Evolutionary conservation across 768 basidiomycete species (phyloP).

Genomic region (Trametes villosa): DNA sequence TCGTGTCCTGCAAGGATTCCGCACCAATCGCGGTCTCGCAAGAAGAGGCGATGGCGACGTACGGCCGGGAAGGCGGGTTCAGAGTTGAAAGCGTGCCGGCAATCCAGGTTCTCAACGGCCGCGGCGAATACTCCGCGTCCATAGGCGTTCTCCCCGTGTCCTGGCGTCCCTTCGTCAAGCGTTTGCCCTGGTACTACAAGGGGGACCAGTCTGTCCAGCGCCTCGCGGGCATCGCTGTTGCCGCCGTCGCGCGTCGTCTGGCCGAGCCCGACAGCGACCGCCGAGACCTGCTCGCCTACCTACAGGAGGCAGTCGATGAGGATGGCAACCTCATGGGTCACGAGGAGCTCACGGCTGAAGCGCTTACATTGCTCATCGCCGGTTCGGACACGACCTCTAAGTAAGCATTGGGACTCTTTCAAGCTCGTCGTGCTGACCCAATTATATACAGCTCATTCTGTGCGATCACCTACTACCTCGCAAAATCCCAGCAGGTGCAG

Average conservation of each 20-base stretch:
- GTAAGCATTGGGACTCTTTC: constrained; percentile 44
- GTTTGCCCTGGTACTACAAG: constrained; percentile 73
- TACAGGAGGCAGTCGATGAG: constrained; percentile 78
- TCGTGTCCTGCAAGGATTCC: constrained; percentile 70
- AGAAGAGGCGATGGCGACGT: constrained; percentile 58
- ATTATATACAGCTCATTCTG: constrained; percentile 70
- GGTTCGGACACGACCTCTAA: constrained; percentile 95
- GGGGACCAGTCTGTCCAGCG: constrained; percentile 69
- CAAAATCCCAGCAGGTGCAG: constrained; percentile 65
- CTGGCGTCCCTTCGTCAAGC: constrained; percentile 67
- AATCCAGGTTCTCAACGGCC: constrained; percentile 82
- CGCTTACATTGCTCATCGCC: constrained; percentile 87
- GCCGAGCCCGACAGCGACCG: constrained; percentile 65
- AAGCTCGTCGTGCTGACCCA: neutral
- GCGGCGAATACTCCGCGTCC: constrained; percentile 85
- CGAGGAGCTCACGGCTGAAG: constrained; percentile 88
- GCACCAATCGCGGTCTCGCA: constrained; percentile 69
- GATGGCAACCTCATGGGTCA: constrained; percentile 81
- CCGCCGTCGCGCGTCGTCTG: constrained; percentile 66
- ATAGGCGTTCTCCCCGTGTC: constrained; percentile 77
- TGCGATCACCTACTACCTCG: constrained; percentile 86
- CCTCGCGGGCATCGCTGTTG: constrained; percentile 79
- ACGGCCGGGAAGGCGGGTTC: constrained; percentile 46
- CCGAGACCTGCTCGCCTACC: constrained; percentile 78
- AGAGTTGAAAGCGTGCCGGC: constrained; percentile 71